phyloP scores from a whole-genome alignment of 2,329 filamentous ascomycete genomes.

The Harringtonia lauricola region DNA sequence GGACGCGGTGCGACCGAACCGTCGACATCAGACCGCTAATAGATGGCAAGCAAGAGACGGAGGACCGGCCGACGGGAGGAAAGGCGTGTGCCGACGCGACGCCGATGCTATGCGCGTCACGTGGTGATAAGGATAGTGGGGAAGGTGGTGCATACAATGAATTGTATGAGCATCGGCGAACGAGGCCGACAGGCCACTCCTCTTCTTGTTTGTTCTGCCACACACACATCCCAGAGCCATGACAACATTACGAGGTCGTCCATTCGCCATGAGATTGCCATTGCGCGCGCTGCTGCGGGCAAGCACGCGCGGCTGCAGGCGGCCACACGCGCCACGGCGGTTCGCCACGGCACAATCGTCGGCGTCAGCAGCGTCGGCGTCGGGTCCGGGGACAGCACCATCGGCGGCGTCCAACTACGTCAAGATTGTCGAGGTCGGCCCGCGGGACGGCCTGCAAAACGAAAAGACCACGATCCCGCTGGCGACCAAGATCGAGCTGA shows the following conservation, averaged over 20 bases:
- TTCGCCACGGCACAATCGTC: constrained; percentile 4
- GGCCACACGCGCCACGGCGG: neutral
- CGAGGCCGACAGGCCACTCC: too few species aligned
- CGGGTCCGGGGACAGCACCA: neutral
- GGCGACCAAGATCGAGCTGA: constrained; percentile 65
- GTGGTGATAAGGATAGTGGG: too few species aligned
- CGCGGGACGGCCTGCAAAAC: constrained; percentile 79
- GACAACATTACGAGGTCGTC: neutral
- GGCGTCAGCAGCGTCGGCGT: neutral
- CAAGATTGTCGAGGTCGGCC: constrained; percentile 68
- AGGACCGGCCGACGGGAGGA: too few species aligned
- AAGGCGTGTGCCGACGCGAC: too few species aligned
- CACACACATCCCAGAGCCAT: neutral
- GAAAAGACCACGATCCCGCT: constrained; percentile 63
- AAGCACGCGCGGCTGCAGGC: neutral
- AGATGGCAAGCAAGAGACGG: too few species aligned
- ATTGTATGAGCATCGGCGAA: too few species aligned
- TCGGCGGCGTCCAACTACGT: constrained; percentile 8
- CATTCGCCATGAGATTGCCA: neutral
- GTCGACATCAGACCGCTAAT: too few species aligned
- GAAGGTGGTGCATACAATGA: too few species aligned
- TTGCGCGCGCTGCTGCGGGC: neutral
- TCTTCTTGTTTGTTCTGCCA: too few species aligned
- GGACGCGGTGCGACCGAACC: too few species aligned
- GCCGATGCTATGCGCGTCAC: too few species aligned